Conservation (phyloP, 2,329 filamentous ascomycete species). For the Paramyrothecium roridum region DNA sequence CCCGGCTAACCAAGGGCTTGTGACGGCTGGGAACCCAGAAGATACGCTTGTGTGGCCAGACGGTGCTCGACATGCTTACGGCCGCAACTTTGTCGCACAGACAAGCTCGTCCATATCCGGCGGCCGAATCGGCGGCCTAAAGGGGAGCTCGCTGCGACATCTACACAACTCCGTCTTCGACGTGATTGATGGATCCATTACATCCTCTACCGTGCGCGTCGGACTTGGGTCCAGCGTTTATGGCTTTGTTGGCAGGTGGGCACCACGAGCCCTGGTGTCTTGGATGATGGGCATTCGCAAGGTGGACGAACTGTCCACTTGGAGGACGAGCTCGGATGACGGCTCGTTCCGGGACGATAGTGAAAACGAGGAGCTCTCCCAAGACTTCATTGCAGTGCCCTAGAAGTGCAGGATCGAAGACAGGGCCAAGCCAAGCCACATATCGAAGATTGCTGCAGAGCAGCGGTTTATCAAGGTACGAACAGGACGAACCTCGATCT, state of each 20-base stretch:
- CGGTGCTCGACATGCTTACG: constrained; percentile 57
- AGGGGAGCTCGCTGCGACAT: constrained; percentile 70
- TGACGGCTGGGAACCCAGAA: constrained; percentile 39
- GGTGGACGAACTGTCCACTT: constrained; percentile 54
- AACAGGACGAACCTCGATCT: neutral
- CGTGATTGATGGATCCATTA: constrained; percentile 67
- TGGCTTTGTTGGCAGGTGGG: constrained; percentile 77
- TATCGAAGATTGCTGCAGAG: neutral
- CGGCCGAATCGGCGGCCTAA: constrained; percentile 55
- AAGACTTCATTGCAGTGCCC: constrained; percentile 42
- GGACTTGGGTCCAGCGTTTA: constrained; percentile 84
- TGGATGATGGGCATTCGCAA: constrained; percentile 87
- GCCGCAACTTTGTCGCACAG: constrained; percentile 57
- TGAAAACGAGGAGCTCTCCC: constrained; percentile 27
- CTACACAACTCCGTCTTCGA: constrained; percentile 90
- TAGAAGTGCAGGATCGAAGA: neutral
- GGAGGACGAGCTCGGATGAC: constrained; percentile 43
- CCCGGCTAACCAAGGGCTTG: constrained; percentile 28
- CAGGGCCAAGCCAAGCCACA: neutral
- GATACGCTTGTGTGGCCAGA: constrained; percentile 62
- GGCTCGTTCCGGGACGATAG: constrained; percentile 32
- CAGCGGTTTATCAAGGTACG: neutral
- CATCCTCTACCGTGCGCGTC: constrained; percentile 66
- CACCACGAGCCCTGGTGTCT: constrained; percentile 73
- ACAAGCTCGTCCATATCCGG: constrained; percentile 53